Conservation (phyloP, 495 filamentous ascomycete species). For the Chlorociboria aeruginascens region DNA sequence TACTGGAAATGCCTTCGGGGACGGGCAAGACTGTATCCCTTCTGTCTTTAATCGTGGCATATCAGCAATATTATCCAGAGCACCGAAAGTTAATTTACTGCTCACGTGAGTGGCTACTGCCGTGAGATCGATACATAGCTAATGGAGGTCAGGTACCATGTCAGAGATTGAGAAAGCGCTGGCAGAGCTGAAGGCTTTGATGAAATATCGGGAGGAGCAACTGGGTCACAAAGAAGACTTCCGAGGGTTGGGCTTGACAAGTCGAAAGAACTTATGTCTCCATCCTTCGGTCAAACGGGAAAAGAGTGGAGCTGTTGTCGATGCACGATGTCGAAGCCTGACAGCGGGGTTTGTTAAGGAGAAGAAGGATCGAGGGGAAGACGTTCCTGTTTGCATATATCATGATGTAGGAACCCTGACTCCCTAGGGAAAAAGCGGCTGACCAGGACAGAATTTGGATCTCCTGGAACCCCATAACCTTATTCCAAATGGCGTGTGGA, state of each 20-base stretch:
- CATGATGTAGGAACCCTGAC: constrained; percentile 52
- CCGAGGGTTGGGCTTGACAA: constrained; percentile 79
- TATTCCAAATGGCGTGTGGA: constrained; percentile 89
- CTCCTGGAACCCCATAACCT: constrained; percentile 88
- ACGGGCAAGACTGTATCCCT: constrained; percentile 97
- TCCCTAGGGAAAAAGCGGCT: background rate
- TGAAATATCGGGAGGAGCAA: constrained; percentile 84
- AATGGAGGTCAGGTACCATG: constrained; percentile 48
- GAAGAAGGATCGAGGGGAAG: constrained; percentile 88
- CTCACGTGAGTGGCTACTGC: constrained; percentile 50
- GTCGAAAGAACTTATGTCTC: constrained; percentile 93
- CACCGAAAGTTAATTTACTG: constrained; percentile 96
- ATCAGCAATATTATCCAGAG: constrained; percentile 83
- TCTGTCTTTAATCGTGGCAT: constrained; percentile 89
- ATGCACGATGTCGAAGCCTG: constrained; percentile 87
- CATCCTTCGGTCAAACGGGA: constrained; percentile 92
- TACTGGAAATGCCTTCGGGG: constrained; percentile 99
- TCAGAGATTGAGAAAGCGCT: constrained; percentile 94
- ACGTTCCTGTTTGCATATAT: constrained; percentile 88
- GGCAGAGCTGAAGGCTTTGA: constrained; percentile 78
- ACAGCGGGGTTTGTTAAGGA: constrained; percentile 96
- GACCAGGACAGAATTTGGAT: constrained; percentile 62
- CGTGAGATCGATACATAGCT: background rate
- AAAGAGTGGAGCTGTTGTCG: constrained; percentile 87
- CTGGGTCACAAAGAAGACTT: constrained; percentile 88